Conservation (phyloP, 495 filamentous ascomycete genomes). For the Chaetomium tenue region DNA sequence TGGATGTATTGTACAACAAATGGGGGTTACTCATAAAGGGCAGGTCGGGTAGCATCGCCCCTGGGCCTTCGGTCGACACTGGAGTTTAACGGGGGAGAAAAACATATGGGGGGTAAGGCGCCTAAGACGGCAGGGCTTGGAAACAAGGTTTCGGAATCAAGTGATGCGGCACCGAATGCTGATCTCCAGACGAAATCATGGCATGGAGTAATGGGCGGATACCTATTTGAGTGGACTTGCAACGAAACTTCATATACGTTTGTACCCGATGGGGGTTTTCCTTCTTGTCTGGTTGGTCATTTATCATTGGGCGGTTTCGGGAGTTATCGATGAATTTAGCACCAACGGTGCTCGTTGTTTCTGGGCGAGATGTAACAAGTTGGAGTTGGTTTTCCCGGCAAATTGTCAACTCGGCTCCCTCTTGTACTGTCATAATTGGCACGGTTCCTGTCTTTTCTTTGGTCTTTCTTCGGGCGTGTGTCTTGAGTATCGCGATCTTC, state of each 20-base stretch:
- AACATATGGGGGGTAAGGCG: not conserved
- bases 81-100: slow-evolving; percentile 1
- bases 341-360: not conserved
- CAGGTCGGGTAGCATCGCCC: not conserved
- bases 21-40: not conserved
- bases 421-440: not conserved
- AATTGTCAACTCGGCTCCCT: not conserved
- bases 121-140: not conserved
- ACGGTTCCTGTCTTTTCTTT: not conserved
- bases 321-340: not conserved
- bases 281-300: not conserved
- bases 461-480: too few relatives aligned
- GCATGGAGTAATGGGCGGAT: slow-evolving; percentile 5
- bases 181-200: not conserved
- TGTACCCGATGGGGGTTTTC: not conserved
- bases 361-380: slow-evolving; percentile 3
- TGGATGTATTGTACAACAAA: slow-evolving; percentile 16
- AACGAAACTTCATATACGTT: not conserved
- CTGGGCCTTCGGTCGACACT: not conserved
- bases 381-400: not conserved
- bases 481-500: too few relatives aligned
- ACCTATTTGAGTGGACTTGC: slow-evolving; percentile 3
- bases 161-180: not conserved
- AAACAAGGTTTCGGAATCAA: not conserved
- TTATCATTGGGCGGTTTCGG: not conserved